Conservation (phyloP, 768 basidiomycete genomes). For the Psilocybe tampanensis region DNA sequence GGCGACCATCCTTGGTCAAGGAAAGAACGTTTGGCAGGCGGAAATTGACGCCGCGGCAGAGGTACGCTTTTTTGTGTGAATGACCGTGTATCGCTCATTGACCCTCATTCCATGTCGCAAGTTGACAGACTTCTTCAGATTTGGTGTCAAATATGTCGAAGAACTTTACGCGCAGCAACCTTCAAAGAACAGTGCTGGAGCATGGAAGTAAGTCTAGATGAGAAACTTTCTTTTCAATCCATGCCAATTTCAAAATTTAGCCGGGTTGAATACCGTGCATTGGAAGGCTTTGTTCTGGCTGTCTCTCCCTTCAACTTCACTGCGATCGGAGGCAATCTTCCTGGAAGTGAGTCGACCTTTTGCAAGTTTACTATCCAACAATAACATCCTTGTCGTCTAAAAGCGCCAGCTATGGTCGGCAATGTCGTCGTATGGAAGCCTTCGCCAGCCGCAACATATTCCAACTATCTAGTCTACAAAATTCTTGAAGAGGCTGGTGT, state of each 20-base stretch:
- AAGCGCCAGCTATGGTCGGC: conserved; percentile 90
- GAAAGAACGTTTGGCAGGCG: conserved; percentile 99
- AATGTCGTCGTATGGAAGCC: conserved; percentile 98
- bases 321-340: conserved; percentile 96
- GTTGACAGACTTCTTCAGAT: conserved; percentile 94
- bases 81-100: background rate
- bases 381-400: background rate
- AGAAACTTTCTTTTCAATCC: background rate
- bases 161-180: conserved; percentile 94
- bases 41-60: conserved; percentile 99
- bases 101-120: conserved; percentile 18
- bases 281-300: conserved; percentile 98
- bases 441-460: conserved; percentile 92
- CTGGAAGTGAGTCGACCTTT: conserved; percentile 49
- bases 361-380: background rate
- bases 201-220: conserved; percentile 83
- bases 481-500: conserved; percentile 93
- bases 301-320: conserved; percentile 99
- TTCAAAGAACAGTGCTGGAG: conserved; percentile 77
- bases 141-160: conserved; percentile 96
- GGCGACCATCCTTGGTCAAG: conserved; percentile 97
- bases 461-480: conserved; percentile 91
- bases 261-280: conserved; percentile 92
- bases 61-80: conserved; percentile 48
- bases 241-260: conserved; percentile 37